Conservation (phyloP, 148 eudicot species). For the Rhododendron simsii region DNA sequence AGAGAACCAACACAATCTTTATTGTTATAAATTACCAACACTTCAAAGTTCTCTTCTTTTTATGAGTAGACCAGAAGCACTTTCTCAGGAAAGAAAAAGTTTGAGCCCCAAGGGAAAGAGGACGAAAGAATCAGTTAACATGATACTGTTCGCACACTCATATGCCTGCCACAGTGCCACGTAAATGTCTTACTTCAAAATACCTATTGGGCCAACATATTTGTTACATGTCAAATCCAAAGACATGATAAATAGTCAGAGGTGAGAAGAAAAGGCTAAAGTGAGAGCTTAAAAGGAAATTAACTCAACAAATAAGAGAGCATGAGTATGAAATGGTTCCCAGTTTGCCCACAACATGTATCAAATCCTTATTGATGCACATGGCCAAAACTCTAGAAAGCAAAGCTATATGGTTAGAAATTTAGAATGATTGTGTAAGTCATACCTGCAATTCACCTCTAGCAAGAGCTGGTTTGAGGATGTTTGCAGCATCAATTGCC, state of each 20-base stretch:
- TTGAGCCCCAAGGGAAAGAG: background rate
- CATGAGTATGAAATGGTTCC: background rate
- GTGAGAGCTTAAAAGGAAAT: background rate
- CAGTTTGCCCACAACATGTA: background rate
- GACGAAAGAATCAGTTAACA: background rate
- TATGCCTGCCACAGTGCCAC: background rate
- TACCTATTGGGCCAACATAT: background rate
- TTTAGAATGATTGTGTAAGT: background rate
- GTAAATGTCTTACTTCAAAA: background rate
- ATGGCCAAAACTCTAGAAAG: background rate
- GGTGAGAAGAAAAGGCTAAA: background rate
- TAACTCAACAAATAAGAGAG: background rate
- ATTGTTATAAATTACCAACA: background rate
- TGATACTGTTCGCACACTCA: background rate
- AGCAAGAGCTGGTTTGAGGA: conserved; percentile 89
- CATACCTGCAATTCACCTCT: conserved; percentile 90
- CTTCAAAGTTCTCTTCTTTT: background rate
- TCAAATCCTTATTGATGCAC: background rate
- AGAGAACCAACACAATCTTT: background rate
- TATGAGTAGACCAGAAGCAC: background rate
- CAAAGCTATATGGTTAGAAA: background rate
- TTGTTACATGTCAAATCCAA: background rate
- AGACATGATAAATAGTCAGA: background rate
- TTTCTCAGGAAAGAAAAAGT: background rate
- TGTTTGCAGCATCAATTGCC: conserved; percentile 96